Evolutionary conservation across 495 filamentous ascomycete species (phyloP), one percentile per base, ranked within the genome.

Genomic region (Corynascus novoguineensis): DNA sequence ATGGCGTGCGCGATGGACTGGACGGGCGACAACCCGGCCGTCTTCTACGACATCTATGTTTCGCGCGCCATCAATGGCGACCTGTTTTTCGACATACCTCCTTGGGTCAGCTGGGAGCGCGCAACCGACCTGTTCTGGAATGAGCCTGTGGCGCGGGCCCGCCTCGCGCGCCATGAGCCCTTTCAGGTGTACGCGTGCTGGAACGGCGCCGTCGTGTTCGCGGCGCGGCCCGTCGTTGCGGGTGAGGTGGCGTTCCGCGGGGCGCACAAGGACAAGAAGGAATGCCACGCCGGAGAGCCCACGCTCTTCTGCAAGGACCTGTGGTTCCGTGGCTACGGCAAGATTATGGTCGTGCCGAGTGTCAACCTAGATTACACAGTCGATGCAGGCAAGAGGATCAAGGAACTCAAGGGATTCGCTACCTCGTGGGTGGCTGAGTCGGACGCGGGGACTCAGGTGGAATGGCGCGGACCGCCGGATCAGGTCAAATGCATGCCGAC

Each of bases 101-200:
- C 68, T 6, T 69, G 65, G 7, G 38, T 22, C 11, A 70, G 59
- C 46, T 79, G 73, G 73, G 38, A 68, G n/a, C 64, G 52, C 38
- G 67, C 71, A 1, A 64, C 68, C 58, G 69, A 80, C 41, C 60
- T 81, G 31, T 77, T 81, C 47, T 78, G 72, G 68, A 71, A 74
- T 50, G 67, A 79, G 48, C 62, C 63, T 4, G 37, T 51, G 7
- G 53, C 70, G 15, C 59, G 63, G 9, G 44, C 42, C 7, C 64
- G 71, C n/a, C 69, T 71, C 31, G 31, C 48, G 3, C 34, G 34
- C 8, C 49, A 59, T 9, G 61, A 60, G 32, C 75, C 79, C 0
- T 77, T 81, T 55, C 79, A 82, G 65, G 79, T 82, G 0, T 81
- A 79, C 50, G 71, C 75, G 0, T 81, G 78, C 65, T 81, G 78